Evolutionary conservation across 352 stramenopile species (phyloP).

Genomic region (Hyaloperonospora brassicae): DNA sequence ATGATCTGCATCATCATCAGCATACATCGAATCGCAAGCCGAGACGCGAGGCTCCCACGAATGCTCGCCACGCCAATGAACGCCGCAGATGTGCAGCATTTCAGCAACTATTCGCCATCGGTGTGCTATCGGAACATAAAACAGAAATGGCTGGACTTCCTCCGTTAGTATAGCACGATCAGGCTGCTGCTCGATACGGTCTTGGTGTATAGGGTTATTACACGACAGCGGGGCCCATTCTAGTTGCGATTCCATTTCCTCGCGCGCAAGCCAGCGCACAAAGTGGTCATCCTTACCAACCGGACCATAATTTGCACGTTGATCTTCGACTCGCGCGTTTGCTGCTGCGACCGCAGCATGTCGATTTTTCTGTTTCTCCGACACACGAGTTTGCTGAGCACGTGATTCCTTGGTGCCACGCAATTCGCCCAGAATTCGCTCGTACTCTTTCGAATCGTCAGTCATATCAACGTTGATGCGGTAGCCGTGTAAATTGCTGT

Average conservation of each 20-base stretch:
- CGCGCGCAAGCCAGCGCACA: constrained; percentile 36
- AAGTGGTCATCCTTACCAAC: constrained; percentile 32
- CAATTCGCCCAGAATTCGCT: constrained; percentile 66
- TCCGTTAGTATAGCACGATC: constrained; percentile 60
- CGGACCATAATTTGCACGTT: constrained; percentile 41
- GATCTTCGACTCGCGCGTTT: constrained; percentile 36
- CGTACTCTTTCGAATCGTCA: constrained; percentile 59
- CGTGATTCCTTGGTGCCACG: constrained; percentile 36
- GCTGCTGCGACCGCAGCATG: constrained; percentile 10
- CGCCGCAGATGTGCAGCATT: constrained; percentile 40
- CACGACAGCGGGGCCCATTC: constrained; percentile 56
- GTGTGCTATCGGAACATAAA: constrained; percentile 32
- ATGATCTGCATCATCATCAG: constrained; percentile 33
- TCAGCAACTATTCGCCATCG: constrained; percentile 29
- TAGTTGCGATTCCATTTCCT: constrained; percentile 30
- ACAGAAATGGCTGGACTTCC: constrained; percentile 75
- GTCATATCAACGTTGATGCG: constrained; percentile 58
- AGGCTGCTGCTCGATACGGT: constrained; percentile 50
- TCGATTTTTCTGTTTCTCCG: constrained; percentile 30
- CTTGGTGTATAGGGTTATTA: constrained; percentile 34
- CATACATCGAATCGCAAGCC: constrained; percentile 23
- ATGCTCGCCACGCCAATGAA: constrained; percentile 25
- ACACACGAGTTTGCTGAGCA: constrained; percentile 22
- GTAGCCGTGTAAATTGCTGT: constrained; percentile 78
- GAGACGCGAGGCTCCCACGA: constrained; percentile 12